Evolutionary conservation across 768 basidiomycete genomes (phyloP), one percentile per base, ranked within the genome.

Genomic region (Naganishia onofrii): DNA sequence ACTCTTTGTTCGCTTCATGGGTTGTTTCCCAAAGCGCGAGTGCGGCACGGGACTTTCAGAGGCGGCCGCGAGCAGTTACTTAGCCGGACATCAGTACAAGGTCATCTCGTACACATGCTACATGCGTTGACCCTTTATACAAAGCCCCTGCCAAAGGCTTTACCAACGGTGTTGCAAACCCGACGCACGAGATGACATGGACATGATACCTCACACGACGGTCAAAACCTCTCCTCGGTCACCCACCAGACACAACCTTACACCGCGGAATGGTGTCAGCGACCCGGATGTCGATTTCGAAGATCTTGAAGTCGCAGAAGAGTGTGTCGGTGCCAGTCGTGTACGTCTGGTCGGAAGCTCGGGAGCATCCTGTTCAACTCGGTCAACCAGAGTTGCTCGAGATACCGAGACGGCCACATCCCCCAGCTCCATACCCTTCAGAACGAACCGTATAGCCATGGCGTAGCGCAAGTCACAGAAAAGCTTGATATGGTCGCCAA

Each of bases 401-500:
- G 34, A 28, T 1, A 57, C 21, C 15, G 34, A 26, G 13, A 12
- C 51, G n/a, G 17, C 38, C 34, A 70, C 67, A 12, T 70, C 65
- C 31, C 70, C 64, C 21, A 73, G 60, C 42, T 74, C 68, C 26
- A 78, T 48, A 12, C 64, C 70, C 51, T 75, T 52, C 19, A 78
- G 55, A 73, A 75, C 74, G 4, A 70, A 76, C 38, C 77, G 69
- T 12, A 78, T 55, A 4, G 51, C 54, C 52, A 78, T 67, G 1
- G 73, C 72, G 21, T 70, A 44, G 21, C 58, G 71, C n/a, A 72
- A 69, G 67, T 76, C 71, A 57, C 71, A 72, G 69, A 76, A 77
- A 9, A 79, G 53, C 60, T 77, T 52, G 12, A 79, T 70, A 73
- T 79, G 76, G 71, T 77, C 76, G 2, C 76, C 76, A 1, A 46